A percentile compares a stretch with the other conserved stretches of the same genome.
These are phyloP conservation scores for Arthrobotrys musiformis DNA, from an alignment of 2,329 filamentous ascomycete genomes.

Conservation along the genomic window DNA sequence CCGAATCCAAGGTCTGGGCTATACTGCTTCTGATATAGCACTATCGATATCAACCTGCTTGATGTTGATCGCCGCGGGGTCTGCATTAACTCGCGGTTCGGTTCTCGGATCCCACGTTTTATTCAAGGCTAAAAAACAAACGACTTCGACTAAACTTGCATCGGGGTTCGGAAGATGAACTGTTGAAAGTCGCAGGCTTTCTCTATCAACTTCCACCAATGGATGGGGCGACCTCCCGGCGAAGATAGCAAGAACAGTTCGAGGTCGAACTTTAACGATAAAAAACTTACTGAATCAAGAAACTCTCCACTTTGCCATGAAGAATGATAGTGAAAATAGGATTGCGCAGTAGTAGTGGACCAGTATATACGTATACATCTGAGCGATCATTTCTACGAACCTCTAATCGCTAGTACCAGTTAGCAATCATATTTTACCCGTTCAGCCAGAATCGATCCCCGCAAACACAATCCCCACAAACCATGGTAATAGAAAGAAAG, in stretches of 20 bases:
- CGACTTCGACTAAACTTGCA: neutral
- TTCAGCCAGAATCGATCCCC: constrained; percentile 39
- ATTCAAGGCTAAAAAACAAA: neutral
- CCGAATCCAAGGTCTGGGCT: constrained; percentile 1
- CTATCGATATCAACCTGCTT: neutral
- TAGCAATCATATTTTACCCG: constrained; percentile 27
- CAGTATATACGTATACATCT: neutral
- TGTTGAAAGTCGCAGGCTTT: neutral
- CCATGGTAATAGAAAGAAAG: neutral
- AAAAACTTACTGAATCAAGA: neutral
- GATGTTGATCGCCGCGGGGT: neutral
- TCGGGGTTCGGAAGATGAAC: neutral
- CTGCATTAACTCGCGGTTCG: constrained; percentile 6
- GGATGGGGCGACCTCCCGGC: neutral
- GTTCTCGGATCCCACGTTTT: constrained; percentile 40
- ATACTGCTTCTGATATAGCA: constrained; percentile 13
- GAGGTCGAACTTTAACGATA: neutral
- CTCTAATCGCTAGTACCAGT: neutral
- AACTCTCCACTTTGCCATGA: neutral
- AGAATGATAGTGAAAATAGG: neutral
- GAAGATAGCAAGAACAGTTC: neutral
- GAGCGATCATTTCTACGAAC: neutral
- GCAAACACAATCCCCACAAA: constrained; percentile 23
- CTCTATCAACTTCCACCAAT: constrained; percentile 47
- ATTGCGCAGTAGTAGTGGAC: no score